Evolutionary conservation across 2,329 filamentous ascomycete genomes (phyloP), one percentile per base, ranked within the genome.

Genomic region (Fusarium longipes): DNA sequence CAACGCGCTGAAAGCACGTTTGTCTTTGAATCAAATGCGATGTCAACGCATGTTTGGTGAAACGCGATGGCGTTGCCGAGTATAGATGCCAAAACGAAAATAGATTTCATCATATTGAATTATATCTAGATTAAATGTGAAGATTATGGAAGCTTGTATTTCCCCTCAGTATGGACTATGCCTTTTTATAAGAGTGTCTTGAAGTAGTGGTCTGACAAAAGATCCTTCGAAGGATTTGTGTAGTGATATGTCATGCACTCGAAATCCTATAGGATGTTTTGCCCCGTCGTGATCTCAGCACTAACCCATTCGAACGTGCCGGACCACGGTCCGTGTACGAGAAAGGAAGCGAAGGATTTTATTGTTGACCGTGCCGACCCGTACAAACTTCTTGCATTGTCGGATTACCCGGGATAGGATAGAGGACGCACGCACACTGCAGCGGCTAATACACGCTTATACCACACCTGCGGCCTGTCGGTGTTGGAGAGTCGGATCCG

Each of bases 31-130:
- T 63, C 29, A 17, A 63, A 63, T 5, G 4, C 14, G 1, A 63
- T 57, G 3, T 63, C 59, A 1, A 63, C 17, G 14, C 59, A 63
- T 5, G 30, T 63, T 9, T 20, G 29, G 7, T 20, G 12, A 22
- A 43, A 7, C 36, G 59, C 49, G 4, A 14, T 0, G 0, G 35
- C 8, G 5, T 8, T n/a, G 0, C 57, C 42, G 2, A 63, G 4
- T 0, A 61, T 11, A 2, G 18, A 18, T 17, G 12, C 2, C 0
- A 53, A 5, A 8, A 39, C 3, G 29, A 18, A 2, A 4, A 15
- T 2, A n/a, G n/a, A n/a, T 1, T 6, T 15, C 8, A 27, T 38
- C 30, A 15, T n/a, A 17, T 14, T 3, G 7, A 5, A 4, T 5
- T 15, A 1, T 8, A 10, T 10, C 6, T 27, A 10, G 0, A 14